Conservation (phyloP, 108 stramenopile species). For the Chaetoceros tenuissimus region DNA sequence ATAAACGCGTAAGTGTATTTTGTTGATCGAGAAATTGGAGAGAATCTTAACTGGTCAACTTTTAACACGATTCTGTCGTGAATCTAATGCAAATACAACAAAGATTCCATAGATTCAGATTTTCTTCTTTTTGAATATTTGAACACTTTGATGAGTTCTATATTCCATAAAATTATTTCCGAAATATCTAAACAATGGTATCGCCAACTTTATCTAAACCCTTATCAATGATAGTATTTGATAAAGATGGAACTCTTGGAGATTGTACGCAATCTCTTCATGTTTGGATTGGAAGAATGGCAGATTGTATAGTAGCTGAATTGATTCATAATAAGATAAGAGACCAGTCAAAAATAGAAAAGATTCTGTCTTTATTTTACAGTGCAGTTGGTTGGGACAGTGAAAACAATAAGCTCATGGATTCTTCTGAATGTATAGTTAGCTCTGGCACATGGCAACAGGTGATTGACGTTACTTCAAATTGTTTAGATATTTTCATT, state of each 20-base stretch:
- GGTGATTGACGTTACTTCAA: constrained; percentile 11
- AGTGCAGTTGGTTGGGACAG: constrained; percentile 36
- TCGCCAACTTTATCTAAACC: no score
- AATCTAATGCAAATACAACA: no score
- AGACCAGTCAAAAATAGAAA: constrained; percentile 3
- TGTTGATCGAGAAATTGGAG: no score
- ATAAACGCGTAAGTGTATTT: no score
- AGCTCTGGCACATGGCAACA: constrained; percentile 44
- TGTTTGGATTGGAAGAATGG: constrained; percentile 29
- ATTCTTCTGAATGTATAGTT: constrained; percentile 30
- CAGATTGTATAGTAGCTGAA: constrained; percentile 14
- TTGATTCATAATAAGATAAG: constrained; percentile 2
- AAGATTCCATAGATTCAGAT: no score
- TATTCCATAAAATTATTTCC: no score
- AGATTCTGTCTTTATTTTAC: constrained; percentile 21
- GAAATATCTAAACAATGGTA: no score
- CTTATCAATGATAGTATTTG: constrained; percentile 51
- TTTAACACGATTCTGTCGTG: no score
- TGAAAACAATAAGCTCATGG: constrained; percentile 16
- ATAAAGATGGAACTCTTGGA: constrained; percentile 50
- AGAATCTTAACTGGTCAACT: no score
- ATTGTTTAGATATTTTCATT: constrained; percentile 8
- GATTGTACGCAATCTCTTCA: constrained; percentile 29
- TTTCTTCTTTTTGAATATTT: no score
- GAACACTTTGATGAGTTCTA: no score